Evolutionary conservation across 1,284 basidiomycete species (phyloP), one percentile per base, ranked within the genome.

Genomic region (Sphagnurus paluster): DNA sequence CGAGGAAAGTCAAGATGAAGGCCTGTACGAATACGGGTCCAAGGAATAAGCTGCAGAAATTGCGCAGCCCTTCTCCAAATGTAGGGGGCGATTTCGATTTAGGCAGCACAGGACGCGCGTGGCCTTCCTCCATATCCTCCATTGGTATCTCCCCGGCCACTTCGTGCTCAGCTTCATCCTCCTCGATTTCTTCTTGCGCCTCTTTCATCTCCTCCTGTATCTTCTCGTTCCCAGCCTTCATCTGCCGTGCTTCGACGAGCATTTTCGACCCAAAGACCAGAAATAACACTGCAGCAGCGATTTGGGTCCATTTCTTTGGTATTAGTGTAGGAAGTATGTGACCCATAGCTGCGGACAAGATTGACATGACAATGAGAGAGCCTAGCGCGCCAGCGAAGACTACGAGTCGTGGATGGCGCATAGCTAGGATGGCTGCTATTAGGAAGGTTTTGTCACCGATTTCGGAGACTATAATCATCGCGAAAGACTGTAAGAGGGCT

Each of bases 361-460:
- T 74, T 41, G 90, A 93, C 96, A 99, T 99, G 68, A 98, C 70
- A 37, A 90, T 78, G 32, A 99, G 78, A 1, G 92, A 92, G 19
- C 80, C 77, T 59, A 98, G 90, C 1, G 95, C 94, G 38, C 96
- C 96, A 1, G 79, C 74, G 64, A 98, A 98, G 44, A 99, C 94
- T 45, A 87, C 71, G 36, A 87, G 61, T 10, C 93, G 84, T 0
- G 92, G 83, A 63, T 98, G 93, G 2, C 94, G 87, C 84, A 97
- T 96, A 7, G 96, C 92, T 56, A 99, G 87, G 58, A 99, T 95
- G 47, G 96, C 97, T 17, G 96, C 81, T 38, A 98, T 98, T 50
- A 99, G 84, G 65, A 99, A 99, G 0, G 96, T 99, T 70, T 98
- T 98, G 83, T 99, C 97, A 37, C 96, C 95, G 30, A 94, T 88